A percentile compares a stretch with the other conserved stretches of the same genome.
Conservation (phyloP, 2,329 filamentous ascomycete species). For the Pestalotiopsis sp. region DNA sequence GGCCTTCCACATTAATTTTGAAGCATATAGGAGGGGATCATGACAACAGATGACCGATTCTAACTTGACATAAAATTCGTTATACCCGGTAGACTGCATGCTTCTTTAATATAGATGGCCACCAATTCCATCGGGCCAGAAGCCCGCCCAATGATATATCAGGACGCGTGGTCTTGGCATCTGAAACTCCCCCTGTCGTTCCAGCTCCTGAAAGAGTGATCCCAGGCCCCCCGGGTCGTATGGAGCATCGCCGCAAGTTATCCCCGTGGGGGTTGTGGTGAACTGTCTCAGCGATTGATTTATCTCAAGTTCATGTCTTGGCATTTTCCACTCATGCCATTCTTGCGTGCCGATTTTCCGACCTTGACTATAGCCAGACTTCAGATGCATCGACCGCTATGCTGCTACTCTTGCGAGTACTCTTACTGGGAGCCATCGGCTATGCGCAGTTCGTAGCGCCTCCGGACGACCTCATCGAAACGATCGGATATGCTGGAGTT, state of each 20-base stretch:
- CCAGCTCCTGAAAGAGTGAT: not conserved
- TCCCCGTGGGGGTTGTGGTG: not conserved
- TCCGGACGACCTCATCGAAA: conserved; percentile 26
- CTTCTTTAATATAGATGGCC: too few relatives aligned
- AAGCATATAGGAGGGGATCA: not conserved
- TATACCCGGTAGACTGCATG: not conserved
- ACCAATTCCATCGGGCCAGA: not conserved
- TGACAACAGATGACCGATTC: not conserved
- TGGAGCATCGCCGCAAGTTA: not conserved
- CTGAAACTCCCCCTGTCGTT: conserved; percentile 11
- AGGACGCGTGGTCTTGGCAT: conserved; percentile 10
- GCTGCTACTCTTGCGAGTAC: not conserved
- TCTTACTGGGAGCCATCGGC: not conserved
- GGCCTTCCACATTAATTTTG: not conserved
- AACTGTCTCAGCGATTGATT: not conserved
- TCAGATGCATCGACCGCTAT: conserved; percentile 2
- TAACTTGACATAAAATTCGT: too few relatives aligned
- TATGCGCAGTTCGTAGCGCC: conserved; percentile 28
- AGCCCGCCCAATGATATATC: not conserved
- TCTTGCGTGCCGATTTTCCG: not conserved
- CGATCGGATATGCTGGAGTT: conserved; percentile 32
- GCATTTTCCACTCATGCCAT: not conserved
- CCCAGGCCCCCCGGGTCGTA: not conserved
- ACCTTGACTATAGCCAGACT: not conserved
- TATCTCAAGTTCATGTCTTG: conserved; percentile 1